These are phyloP conservation scores for Epichloe bromicola DNA, from an alignment of 2,329 filamentous ascomycete genomes.

Conservation along the genomic window DNA sequence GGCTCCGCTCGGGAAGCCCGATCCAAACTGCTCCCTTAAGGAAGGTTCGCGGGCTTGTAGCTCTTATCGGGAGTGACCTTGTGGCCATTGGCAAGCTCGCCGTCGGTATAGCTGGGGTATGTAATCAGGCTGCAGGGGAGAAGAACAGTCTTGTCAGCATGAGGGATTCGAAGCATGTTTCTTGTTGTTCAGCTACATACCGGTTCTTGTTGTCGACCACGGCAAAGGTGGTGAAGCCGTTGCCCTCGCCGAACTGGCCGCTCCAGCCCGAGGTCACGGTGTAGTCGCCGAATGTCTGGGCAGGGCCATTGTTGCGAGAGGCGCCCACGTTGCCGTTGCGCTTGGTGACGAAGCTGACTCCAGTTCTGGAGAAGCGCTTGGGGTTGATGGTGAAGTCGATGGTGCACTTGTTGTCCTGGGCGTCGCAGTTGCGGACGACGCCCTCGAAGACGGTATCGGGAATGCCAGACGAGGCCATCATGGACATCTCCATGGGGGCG, in stretches of 20 bases:
- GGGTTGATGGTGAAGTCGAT: conserved; percentile 31
- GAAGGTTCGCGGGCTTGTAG: conserved; percentile 14
- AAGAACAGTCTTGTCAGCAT: not conserved
- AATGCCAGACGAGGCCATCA: conserved; percentile 22
- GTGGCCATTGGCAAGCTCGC: not conserved
- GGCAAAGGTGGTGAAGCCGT: conserved; percentile 40
- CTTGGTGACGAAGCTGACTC: conserved; percentile 27
- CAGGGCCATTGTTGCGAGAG: conserved; percentile 25
- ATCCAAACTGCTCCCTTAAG: conserved; percentile 11
- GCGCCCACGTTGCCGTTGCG: conserved; percentile 8
- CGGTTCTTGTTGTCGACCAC: conserved; percentile 29
- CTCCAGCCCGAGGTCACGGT: conserved; percentile 41
- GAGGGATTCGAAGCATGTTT: too few species aligned
- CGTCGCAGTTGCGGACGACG: conserved; percentile 27
- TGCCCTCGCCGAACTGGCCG: conserved; percentile 33
- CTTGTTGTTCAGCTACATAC: not conserved
- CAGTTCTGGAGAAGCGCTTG: conserved; percentile 11
- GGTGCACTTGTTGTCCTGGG: conserved; percentile 25
- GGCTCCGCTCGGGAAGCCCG: not conserved
- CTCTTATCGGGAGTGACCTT: conserved; percentile 30
- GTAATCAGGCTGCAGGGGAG: conserved; percentile 24
- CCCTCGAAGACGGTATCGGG: conserved; percentile 30
- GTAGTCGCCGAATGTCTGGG: conserved; percentile 33
- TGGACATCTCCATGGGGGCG: conserved; percentile 19
- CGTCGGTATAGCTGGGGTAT: conserved; percentile 41